These are phyloP conservation scores for Globisporangium heterothallicum DNA, from an alignment of 352 stramenopile genomes.

Conservation along the genomic window DNA sequence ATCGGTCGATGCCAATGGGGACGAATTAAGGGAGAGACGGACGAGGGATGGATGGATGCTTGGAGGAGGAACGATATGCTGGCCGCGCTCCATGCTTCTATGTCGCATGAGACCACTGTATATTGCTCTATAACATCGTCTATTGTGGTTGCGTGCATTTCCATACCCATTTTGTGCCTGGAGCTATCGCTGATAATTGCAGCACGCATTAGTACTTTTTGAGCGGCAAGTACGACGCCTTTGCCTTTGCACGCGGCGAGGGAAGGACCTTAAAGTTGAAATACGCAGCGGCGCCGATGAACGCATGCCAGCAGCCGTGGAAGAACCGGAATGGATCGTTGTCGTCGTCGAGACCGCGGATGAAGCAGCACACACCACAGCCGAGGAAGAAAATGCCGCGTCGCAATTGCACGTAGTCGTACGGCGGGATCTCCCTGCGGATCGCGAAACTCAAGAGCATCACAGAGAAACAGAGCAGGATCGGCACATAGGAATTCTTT, in stretches of 20 bases:
- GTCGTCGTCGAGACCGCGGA: conserved; percentile 61
- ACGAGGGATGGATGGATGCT: no score
- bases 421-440: conserved; percentile 34
- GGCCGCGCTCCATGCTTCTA: no score
- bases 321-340: conserved; percentile 77
- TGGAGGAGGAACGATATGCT: no score
- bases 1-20: no score
- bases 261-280: conserved; percentile 67
- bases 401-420: conserved; percentile 46
- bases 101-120: no score
- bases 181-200: background rate
- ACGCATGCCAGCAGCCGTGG: conserved; percentile 78
- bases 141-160: no score
- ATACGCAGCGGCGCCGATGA: conserved; percentile 62
- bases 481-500: conserved; percentile 41
- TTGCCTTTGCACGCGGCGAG: conserved; percentile 12
- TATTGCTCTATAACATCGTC: no score
- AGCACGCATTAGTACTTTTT: conserved; percentile 20
- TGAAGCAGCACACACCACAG: conserved; percentile 51
- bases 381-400: conserved; percentile 42
- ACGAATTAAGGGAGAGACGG: no score
- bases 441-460: conserved; percentile 40
- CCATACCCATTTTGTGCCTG: no score
- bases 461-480: conserved; percentile 35
- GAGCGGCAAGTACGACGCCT: conserved; percentile 25